These are phyloP conservation scores for Fusarium siculi DNA, from an alignment of 2,329 filamentous ascomycete genomes.

Conservation along the genomic window DNA sequence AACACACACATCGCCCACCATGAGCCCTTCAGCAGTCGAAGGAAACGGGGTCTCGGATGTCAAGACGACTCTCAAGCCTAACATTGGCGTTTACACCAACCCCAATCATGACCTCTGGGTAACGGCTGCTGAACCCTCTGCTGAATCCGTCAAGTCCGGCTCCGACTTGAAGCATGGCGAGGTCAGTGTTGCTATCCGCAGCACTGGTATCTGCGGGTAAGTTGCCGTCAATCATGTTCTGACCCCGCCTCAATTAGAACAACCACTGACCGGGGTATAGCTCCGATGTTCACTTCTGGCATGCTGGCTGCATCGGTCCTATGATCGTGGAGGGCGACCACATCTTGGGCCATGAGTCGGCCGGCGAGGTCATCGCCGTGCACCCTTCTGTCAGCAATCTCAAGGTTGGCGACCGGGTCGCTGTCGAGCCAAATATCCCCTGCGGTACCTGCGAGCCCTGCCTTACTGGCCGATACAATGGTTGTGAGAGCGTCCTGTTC, in stretches of 20 bases:
- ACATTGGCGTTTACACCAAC: constrained; percentile 97
- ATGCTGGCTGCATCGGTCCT: constrained; percentile 91
- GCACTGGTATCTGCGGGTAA: constrained; percentile 95
- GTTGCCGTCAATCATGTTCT: constrained; percentile 30
- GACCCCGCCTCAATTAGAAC: constrained; percentile 11
- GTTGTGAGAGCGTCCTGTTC: constrained; percentile 87
- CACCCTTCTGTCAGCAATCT: constrained; percentile 82
- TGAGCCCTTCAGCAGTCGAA: constrained; percentile 52
- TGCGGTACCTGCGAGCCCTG: constrained; percentile 92
- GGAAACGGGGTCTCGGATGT: constrained; percentile 37
- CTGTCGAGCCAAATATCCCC: constrained; percentile 93
- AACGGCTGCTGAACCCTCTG: constrained; percentile 77
- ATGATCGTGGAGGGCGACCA: constrained; percentile 93
- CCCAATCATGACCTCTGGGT: constrained; percentile 93
- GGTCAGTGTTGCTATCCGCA: constrained; percentile 89
- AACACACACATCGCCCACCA: constrained; percentile 32
- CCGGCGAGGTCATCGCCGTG: constrained; percentile 83
- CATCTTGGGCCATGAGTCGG: constrained; percentile 94
- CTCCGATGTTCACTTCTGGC: constrained; percentile 98
- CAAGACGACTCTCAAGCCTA: constrained; percentile 69
- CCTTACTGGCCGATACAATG: constrained; percentile 93
- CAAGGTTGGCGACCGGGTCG: constrained; percentile 88
- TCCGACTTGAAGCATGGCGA: constrained; percentile 80
- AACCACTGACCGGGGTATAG: constrained; percentile 55
- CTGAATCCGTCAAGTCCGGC: constrained; percentile 78